Conservation (phyloP, 1,139 yeast species). For the Meyerozyma carpophila region DNA sequence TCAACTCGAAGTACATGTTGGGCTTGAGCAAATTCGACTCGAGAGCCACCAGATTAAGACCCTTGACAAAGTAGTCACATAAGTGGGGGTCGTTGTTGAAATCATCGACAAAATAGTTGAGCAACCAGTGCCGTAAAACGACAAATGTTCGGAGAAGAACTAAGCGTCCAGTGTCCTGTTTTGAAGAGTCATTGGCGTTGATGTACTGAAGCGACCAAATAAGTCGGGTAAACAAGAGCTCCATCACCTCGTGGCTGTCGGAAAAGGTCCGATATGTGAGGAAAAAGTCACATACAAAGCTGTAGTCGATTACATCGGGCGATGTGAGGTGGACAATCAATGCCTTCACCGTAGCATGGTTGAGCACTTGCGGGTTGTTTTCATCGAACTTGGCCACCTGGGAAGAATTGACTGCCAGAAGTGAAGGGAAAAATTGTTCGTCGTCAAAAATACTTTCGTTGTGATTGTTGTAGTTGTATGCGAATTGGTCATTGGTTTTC, state of each 20-base stretch:
- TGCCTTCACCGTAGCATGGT: conserved; percentile 44
- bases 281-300: conserved; percentile 77
- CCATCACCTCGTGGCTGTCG: conserved; percentile 51
- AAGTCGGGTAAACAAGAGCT: conserved; percentile 57
- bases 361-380: conserved; percentile 26
- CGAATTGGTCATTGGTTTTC: conserved; percentile 1
- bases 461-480: conserved; percentile 26
- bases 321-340: conserved; percentile 72
- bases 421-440: conserved; percentile 28
- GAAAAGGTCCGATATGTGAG: conserved; percentile 74
- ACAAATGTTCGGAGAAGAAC: conserved; percentile 84
- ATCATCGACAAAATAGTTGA: conserved; percentile 71
- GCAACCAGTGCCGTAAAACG: conserved; percentile 81
- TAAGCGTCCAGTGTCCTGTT: conserved; percentile 54
- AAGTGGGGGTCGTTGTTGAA: conserved; percentile 44
- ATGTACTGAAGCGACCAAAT: conserved; percentile 63
- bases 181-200: conserved; percentile 26
- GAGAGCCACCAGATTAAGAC: conserved; percentile 41
- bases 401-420: conserved; percentile 15
- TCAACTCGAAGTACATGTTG: conserved; percentile 30
- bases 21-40: conserved; percentile 24
- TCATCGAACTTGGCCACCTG: conserved; percentile 33
- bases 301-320: conserved; percentile 74
- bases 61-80: conserved; percentile 43
- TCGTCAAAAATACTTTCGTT: conserved; percentile 41